These are phyloP conservation scores for Termitomyces sp. DNA, from an alignment of 1,284 basidiomycete species.

Conservation along the genomic window DNA sequence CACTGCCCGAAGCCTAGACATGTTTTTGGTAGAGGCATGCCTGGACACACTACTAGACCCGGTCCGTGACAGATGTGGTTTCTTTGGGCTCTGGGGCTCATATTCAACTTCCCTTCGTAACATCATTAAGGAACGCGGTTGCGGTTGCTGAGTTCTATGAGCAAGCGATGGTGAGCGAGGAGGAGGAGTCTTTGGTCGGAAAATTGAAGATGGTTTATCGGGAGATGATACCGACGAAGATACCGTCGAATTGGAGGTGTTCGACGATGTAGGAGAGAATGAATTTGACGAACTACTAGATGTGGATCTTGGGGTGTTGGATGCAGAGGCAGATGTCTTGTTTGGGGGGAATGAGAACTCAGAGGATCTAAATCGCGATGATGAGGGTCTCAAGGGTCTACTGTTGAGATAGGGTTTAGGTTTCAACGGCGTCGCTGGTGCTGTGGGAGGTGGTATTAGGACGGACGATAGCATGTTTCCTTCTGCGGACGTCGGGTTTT, in stretches of 20 bases:
- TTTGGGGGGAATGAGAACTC: slow-evolving; percentile 34
- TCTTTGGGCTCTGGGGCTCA: slow-evolving; percentile 64
- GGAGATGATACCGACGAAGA: slow-evolving; percentile 30
- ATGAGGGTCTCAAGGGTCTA: slow-evolving; percentile 27
- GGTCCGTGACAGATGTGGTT: slow-evolving; percentile 26
- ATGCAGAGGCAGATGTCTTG: slow-evolving; percentile 27
- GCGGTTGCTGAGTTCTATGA: slow-evolving; percentile 23
- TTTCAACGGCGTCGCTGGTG: slow-evolving; percentile 27
- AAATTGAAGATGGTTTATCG: slow-evolving; percentile 24
- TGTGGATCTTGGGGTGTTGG: slow-evolving; percentile 29
- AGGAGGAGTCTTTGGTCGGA: slow-evolving; percentile 26
- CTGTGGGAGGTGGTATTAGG: slow-evolving; percentile 30
- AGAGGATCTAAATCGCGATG: slow-evolving; percentile 27
- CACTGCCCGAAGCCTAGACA: slow-evolving; percentile 17
- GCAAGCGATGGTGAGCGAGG: slow-evolving; percentile 32
- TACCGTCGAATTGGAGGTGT: slow-evolving; percentile 34
- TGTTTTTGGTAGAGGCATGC: slow-evolving; percentile 18
- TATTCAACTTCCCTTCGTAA: slow-evolving; percentile 67
- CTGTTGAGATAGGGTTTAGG: slow-evolving; percentile 30
- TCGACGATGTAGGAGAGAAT: slow-evolving; percentile 40
- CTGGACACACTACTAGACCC: slow-evolving; percentile 14
- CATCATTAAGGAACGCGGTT: slow-evolving; percentile 52
- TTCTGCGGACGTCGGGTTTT: slow-evolving; percentile 35
- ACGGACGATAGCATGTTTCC: slow-evolving; percentile 17
- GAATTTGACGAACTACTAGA: slow-evolving; percentile 37